Percentiles rank a stretch among this genome's conserved stretches.
Conservation (phyloP, 2,329 filamentous ascomycete genomes). For the Colletotrichum lindemuthianum region DNA sequence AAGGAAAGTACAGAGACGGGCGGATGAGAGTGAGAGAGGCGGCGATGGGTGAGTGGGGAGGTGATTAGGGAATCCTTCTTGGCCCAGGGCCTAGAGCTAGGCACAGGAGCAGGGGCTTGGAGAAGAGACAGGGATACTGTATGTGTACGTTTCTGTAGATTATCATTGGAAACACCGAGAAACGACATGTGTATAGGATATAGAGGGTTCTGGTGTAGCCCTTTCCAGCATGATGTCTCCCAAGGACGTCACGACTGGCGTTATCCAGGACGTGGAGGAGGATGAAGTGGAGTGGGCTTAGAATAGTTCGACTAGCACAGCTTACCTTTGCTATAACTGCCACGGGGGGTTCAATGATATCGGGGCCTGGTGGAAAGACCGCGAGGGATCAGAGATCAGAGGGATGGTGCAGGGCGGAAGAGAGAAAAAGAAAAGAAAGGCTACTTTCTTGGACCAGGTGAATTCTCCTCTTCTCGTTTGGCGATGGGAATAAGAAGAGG, state of each 20-base stretch:
- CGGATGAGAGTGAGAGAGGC: constrained; percentile 11
- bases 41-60: constrained; percentile 19
- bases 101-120: neutral
- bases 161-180: too few relatives aligned
- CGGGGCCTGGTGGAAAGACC: neutral
- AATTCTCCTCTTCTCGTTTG: constrained; percentile 1
- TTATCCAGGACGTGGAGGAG: neutral
- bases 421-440: constrained; percentile 29
- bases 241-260: neutral
- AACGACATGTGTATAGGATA: too few relatives aligned
- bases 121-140: neutral
- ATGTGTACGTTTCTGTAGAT: neutral
- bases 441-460: neutral
- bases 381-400: constrained; percentile 5
- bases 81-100: constrained; percentile 14
- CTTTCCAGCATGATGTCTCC: too few relatives aligned
- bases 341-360: neutral
- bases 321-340: neutral
- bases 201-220: too few relatives aligned
- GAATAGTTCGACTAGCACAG: too few relatives aligned
- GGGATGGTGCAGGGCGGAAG: neutral
- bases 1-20: constrained; percentile 6
- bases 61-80: constrained; percentile 21
- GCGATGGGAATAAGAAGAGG: constrained; percentile 27
- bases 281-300: neutral